These are phyloP conservation scores for Amanita pseudoporphyria DNA, from an alignment of 768 basidiomycete genomes.

Conservation along the genomic window DNA sequence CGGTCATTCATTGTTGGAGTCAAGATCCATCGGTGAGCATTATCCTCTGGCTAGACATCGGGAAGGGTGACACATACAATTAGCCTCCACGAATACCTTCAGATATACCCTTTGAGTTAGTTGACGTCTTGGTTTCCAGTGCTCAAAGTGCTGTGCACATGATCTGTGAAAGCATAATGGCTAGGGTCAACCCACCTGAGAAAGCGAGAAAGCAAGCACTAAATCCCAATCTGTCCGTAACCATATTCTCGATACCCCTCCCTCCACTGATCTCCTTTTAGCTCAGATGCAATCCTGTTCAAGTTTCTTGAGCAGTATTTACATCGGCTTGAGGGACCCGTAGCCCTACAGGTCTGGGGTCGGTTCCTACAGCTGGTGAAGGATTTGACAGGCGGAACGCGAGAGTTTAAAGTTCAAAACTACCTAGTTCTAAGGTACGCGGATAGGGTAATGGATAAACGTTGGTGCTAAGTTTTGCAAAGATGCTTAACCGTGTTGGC, in stretches of 20 bases:
- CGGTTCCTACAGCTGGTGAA: conserved; percentile 70
- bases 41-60: background rate
- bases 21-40: conserved; percentile 39
- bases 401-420: conserved; percentile 61
- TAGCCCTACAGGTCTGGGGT: conserved; percentile 89
- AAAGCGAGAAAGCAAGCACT: conserved; percentile 49
- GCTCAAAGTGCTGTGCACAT: conserved; percentile 84
- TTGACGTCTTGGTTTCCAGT: conserved; percentile 76
- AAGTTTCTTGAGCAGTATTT: conserved; percentile 86
- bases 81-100: conserved; percentile 26
- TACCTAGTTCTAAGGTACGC: conserved; percentile 66
- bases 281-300: conserved; percentile 66
- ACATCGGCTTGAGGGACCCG: conserved; percentile 73
- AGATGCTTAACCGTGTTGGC: conserved; percentile 75
- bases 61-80: background rate
- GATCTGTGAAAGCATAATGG: conserved; percentile 73
- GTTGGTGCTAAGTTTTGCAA: background rate
- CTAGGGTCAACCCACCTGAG: conserved; percentile 49
- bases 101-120: conserved; percentile 64
- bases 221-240: conserved; percentile 58
- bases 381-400: conserved; percentile 57
- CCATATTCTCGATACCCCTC: background rate
- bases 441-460: background rate
- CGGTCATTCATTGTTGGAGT: conserved; percentile 76
- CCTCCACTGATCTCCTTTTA: conserved; percentile 20